A percentile compares a stretch with the other conserved stretches of the same genome.
Conservation (phyloP, 306 rosid genomes). For the Coriaria nepalensis region DNA sequence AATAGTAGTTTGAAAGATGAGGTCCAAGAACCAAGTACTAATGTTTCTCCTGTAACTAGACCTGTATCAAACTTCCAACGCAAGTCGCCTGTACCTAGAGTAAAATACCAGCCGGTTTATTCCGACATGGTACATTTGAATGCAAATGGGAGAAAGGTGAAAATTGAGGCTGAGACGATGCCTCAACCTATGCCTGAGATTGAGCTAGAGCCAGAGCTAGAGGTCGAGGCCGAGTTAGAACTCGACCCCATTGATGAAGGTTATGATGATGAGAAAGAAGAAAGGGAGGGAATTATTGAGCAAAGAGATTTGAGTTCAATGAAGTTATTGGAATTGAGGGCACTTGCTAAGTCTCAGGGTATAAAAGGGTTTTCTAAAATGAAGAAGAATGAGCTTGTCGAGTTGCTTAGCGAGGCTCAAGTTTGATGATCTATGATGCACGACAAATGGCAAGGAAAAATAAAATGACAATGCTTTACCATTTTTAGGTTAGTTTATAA, state of each 20-base stretch:
- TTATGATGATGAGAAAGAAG: conserved; percentile 20
- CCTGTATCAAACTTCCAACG: conserved; percentile 75
- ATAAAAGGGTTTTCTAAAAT: conserved; percentile 71
- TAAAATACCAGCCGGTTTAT: conserved; percentile 41
- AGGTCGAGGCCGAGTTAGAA: conserved; percentile 17
- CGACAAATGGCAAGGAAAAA: conserved; percentile 2
- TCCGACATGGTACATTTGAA: conserved; percentile 18
- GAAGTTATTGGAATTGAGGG: conserved; percentile 68
- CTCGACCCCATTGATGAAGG: conserved; percentile 33
- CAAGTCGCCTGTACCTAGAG: conserved; percentile 74
- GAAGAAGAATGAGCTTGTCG: conserved; percentile 72
- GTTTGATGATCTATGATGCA: conserved; percentile 14
- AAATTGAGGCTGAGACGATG: conserved; percentile 24
- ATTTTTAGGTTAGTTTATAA: background rate
- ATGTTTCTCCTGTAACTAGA: conserved; percentile 26
- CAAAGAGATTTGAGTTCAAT: conserved; percentile 41
- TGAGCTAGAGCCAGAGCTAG: conserved; percentile 18
- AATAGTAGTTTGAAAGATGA: conserved; percentile 33
- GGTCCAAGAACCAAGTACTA: conserved; percentile 25
- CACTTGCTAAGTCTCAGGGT: conserved; percentile 75
- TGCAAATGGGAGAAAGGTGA: conserved; percentile 24
- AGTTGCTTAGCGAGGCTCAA: conserved; percentile 37
- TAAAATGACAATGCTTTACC: conserved; percentile 1
- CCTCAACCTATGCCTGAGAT: conserved; percentile 20
- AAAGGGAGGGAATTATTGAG: conserved; percentile 18